Base-by-base conservation (phyloP, 225 moss, liverwort and hornwort species). In the Takakia lepidozioides region DNA sequence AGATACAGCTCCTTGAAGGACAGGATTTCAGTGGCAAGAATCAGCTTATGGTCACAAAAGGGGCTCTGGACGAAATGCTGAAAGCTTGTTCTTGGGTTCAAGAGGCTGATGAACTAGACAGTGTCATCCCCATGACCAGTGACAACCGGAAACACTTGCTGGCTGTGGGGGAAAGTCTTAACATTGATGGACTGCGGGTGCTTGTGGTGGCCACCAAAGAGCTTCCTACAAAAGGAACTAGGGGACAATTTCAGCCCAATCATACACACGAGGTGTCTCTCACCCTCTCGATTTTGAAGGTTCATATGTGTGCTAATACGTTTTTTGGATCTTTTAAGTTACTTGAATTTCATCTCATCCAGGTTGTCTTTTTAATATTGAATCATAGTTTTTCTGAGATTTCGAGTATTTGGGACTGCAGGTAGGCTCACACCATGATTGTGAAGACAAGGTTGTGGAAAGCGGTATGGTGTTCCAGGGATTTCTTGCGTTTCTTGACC, bases 51-150 rank as follows among this genome's bases (percentile, higher is more conserved):
- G 46, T 66, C 22, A 58, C 65, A 24, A 66, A 66, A 17, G 65
- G 65, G 28, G 65, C 65, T 53, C 45, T 66, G 58, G 65, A 66
- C 45, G 65, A 66, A 47, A 66, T 66, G 65, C 38, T 66, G 1
- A 38, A 28, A 7, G 39, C 58, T 8, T 59, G 59, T 22, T 66
- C 46, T 38, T 66, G 38, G 52, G 65, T 66, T 18, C 65, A 66
- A 66, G 65, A 53, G 40, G 43, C 10, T 29, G 65, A 58, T 23
- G 45, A 40, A 25, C 28, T 46, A 13, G 37, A 52, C 1, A 28
- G 51, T 53, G 52, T 44, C 16, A 52, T 59, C 11, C 65, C 52
- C 4, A 43, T 66, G 52, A 58, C 65, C 38, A 4, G 36, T 27
- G 58, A 52, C 8, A 57, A 58, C 19, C 58, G 52, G 35, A 51